Percentiles rank a stretch among this genome's conserved stretches.
Evolutionary conservation across 352 stramenopile species (phyloP).

Genomic region (Phytophthora melonis): DNA sequence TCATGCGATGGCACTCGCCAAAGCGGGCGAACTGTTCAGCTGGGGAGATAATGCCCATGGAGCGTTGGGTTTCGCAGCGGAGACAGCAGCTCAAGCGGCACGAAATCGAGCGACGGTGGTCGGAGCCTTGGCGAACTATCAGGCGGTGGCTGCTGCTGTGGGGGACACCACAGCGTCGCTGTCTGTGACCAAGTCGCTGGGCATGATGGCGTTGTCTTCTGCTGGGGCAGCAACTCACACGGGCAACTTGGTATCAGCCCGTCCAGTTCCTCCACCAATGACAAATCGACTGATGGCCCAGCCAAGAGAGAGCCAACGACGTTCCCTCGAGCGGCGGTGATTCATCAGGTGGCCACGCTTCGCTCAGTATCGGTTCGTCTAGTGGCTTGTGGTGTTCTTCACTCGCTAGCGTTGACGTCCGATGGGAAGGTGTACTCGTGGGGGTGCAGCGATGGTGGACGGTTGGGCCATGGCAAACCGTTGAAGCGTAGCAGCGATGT

Average conservation of each 20-base stretch:
- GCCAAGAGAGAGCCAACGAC: slow-evolving; percentile 18
- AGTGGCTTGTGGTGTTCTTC: slow-evolving; percentile 91
- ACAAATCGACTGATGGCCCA: slow-evolving; percentile 6
- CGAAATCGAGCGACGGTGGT: slow-evolving; percentile 65
- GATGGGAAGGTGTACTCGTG: slow-evolving; percentile 94
- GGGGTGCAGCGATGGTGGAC: slow-evolving; percentile 92
- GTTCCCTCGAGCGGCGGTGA: slow-evolving; percentile 66
- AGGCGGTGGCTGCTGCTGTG: slow-evolving; percentile 61
- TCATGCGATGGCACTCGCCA: slow-evolving; percentile 78
- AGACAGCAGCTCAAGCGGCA: slow-evolving; percentile 58
- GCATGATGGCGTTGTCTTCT: slow-evolving; percentile 71
- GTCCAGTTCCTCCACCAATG: slow-evolving; percentile 6
- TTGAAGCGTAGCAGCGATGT: slow-evolving; percentile 30
- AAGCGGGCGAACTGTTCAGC: slow-evolving; percentile 91
- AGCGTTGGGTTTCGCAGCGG: slow-evolving; percentile 61
- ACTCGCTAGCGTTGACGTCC: slow-evolving; percentile 88
- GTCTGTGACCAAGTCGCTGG: slow-evolving; percentile 77
- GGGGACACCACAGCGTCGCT: slow-evolving; percentile 71
- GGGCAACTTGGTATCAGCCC: slow-evolving; percentile 62
- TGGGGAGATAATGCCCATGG: slow-evolving; percentile 96
- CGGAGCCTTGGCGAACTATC: slow-evolving; percentile 65
- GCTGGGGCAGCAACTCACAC: slow-evolving; percentile 82
- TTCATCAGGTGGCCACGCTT: slow-evolving; percentile 67
- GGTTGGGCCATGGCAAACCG: slow-evolving; percentile 49
- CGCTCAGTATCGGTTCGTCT: slow-evolving; percentile 65